phyloP scores from a whole-genome alignment of 306 rosid species.

The Gynostemma pentaphyllum region DNA sequence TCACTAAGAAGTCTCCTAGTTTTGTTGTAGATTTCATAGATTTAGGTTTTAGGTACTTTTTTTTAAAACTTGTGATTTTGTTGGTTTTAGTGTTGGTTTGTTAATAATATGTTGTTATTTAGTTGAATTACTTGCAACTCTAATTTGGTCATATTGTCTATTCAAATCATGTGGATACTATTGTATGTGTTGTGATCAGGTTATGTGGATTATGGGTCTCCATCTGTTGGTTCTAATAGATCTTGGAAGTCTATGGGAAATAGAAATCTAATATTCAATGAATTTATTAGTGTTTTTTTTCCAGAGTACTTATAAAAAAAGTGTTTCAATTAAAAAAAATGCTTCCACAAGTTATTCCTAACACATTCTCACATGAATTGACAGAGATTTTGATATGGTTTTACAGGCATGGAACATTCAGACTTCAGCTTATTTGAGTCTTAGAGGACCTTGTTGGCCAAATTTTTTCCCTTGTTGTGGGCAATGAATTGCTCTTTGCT shows the following conservation, averaged over 20 bases:
- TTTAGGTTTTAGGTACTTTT: too few relatives aligned
- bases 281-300: too few relatives aligned
- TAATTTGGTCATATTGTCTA: not conserved
- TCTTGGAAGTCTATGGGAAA: constrained; percentile 99
- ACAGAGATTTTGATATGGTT: constrained; percentile 14
- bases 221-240: constrained; percentile 80
- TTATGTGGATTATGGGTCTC: constrained; percentile 67
- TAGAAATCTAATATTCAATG: constrained; percentile 89
- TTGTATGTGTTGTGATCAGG: constrained; percentile 37
- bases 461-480: constrained; percentile 81
- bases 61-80: too few relatives aligned
- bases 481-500: constrained; percentile 80
- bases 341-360: too few relatives aligned
- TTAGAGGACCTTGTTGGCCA: constrained; percentile 90
- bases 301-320: too few relatives aligned
- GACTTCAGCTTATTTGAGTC: constrained; percentile 53
- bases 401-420: constrained; percentile 90
- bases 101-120: too few relatives aligned
- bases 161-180: not conserved
- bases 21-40: too few relatives aligned
- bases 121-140: too few relatives aligned
- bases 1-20: constrained; percentile 24
- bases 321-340: too few relatives aligned
- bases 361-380: constrained; percentile 5
- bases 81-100: too few relatives aligned